Conservation (phyloP, 1,284 basidiomycete species). For the Apiotrichum sp. region DNA sequence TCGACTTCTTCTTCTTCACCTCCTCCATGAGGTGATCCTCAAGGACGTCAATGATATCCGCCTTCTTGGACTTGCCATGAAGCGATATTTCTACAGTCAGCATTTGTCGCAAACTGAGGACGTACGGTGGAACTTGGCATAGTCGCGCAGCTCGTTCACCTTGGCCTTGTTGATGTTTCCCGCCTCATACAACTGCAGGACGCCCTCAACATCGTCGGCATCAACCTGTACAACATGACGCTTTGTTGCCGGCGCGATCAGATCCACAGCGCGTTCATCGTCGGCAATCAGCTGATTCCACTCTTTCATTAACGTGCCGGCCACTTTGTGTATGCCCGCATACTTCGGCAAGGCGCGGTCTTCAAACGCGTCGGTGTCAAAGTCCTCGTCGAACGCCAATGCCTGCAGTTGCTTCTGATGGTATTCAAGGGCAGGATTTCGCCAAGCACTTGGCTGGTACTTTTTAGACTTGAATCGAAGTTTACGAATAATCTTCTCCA, state of each 20-base stretch:
- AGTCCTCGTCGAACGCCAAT: constrained; percentile 82
- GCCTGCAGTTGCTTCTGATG: constrained; percentile 88
- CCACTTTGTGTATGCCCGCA: constrained; percentile 73
- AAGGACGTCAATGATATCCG: constrained; percentile 34
- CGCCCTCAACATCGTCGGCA: constrained; percentile 61
- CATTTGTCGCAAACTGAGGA: neutral
- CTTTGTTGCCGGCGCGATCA: constrained; percentile 21
- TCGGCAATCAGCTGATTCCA: constrained; percentile 67
- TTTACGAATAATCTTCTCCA: constrained; percentile 69
- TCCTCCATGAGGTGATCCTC: constrained; percentile 18
- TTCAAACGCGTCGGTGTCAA: constrained; percentile 63
- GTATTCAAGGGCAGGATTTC: constrained; percentile 78
- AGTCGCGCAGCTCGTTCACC: constrained; percentile 67
- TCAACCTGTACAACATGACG: constrained; percentile 37
- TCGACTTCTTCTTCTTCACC: constrained; percentile 9
- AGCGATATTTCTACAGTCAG: constrained; percentile 27
- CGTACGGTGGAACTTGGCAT: constrained; percentile 34
- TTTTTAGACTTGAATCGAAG: constrained; percentile 67
- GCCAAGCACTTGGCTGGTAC: constrained; percentile 83
- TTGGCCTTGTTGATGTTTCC: constrained; percentile 64
- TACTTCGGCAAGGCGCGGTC: constrained; percentile 76
- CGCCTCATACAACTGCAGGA: constrained; percentile 58
- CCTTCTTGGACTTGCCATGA: constrained; percentile 33
- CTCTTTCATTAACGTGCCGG: constrained; percentile 63
- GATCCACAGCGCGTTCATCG: constrained; percentile 56